Evolutionary conservation across 176 grass and related monocot species (phyloP).

Genomic region (Lolium rigidum): DNA sequence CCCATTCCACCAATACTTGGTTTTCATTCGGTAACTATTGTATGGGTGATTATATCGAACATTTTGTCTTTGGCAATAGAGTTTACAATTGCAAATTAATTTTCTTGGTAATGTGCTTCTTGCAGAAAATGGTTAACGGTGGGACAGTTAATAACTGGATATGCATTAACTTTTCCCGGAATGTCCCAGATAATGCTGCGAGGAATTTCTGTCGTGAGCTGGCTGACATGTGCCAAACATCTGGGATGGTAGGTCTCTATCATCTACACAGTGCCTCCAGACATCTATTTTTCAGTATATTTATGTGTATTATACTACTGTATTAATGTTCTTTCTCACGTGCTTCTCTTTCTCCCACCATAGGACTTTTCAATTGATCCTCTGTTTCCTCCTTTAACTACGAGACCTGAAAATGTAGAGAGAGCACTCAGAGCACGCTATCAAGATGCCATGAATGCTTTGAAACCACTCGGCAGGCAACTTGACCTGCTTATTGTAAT

Average conservation of each 20-base stretch:
- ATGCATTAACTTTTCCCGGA: conserved; percentile 65
- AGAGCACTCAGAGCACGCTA: conserved; percentile 58
- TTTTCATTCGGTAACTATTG: background rate
- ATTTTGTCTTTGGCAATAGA: background rate
- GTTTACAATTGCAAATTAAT: background rate
- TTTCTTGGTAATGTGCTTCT: conserved; percentile 13
- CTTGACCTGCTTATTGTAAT: conserved; percentile 77
- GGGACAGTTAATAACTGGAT: conserved; percentile 61
- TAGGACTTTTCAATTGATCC: conserved; percentile 65
- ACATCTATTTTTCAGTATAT: conserved; percentile 15
- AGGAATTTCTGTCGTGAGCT: conserved; percentile 50
- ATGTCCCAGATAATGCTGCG: conserved; percentile 41
- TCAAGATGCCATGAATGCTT: conserved; percentile 59
- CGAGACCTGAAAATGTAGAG: conserved; percentile 62
- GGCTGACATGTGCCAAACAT: conserved; percentile 54
- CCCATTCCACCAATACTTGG: background rate
- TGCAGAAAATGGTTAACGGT: conserved; percentile 72
- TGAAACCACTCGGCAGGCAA: conserved; percentile 54
- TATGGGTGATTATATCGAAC: background rate
- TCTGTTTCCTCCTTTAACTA: conserved; percentile 55
- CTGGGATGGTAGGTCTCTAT: conserved; percentile 61
- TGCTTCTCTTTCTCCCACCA: background rate
- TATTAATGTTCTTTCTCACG: background rate
- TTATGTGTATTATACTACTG: background rate
- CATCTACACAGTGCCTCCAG: conserved; percentile 17